These are phyloP conservation scores for Rhododendron simsii DNA, from an alignment of 148 eudicot genomes.

Conservation along the genomic window DNA sequence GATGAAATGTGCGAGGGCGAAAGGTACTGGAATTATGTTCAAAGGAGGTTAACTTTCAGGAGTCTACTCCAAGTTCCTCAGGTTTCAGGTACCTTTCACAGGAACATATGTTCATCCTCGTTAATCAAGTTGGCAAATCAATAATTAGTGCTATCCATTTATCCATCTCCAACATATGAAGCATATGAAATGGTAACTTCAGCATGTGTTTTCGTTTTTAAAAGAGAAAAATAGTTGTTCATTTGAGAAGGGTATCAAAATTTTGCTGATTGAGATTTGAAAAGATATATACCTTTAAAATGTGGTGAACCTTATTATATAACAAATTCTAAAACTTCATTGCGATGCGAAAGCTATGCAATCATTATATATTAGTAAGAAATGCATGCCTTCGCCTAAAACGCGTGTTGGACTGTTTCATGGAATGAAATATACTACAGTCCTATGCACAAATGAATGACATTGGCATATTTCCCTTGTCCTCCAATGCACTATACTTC, in stretches of 20 bases:
- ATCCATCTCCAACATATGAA: not conserved
- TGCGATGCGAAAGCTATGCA: not conserved
- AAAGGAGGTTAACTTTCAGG: constrained; percentile 20
- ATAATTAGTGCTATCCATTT: not conserved
- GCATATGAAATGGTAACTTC: not conserved
- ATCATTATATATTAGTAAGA: not conserved
- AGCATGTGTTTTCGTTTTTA: not conserved
- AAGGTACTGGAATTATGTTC: constrained; percentile 15
- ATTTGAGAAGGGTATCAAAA: not conserved
- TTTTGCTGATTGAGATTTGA: not conserved
- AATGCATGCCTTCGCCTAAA: not conserved
- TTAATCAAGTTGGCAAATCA: not conserved
- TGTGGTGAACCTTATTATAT: not conserved
- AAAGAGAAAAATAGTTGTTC: not conserved
- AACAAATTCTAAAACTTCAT: not conserved
- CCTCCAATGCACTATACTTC: not conserved
- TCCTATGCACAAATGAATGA: not conserved
- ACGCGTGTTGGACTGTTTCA: not conserved
- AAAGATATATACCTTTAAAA: not conserved
- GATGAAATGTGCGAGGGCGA: constrained; percentile 24
- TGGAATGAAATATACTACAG: not conserved
- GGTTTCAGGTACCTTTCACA: constrained; percentile 23
- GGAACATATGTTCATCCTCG: not conserved
- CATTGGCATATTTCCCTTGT: not conserved
- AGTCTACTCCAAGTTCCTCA: constrained; percentile 32